Percentiles rank a stretch among this genome's conserved stretches.
Evolutionary conservation across 208 protist species (phyloP).

Genomic region (Leishmania major): DNA sequence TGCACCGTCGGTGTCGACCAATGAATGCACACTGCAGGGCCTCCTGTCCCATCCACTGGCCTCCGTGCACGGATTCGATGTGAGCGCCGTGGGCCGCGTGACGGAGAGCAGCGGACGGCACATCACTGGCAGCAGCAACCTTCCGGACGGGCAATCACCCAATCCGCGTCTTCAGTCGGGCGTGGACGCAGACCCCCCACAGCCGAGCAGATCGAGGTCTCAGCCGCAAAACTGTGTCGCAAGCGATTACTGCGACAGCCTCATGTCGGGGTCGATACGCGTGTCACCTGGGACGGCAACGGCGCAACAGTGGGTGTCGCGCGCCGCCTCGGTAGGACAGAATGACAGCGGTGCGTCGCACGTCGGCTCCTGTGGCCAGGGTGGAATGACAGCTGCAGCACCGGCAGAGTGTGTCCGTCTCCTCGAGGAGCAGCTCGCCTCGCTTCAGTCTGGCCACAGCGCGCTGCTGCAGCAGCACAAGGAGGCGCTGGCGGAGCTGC

Average conservation of each 20-base stretch:
- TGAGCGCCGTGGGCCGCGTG: background rate
- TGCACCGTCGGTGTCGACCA: background rate
- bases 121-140: background rate
- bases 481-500: slow-evolving; percentile 46
- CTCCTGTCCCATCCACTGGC: background rate
- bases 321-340: slow-evolving; percentile 6
- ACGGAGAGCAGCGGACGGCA: background rate
- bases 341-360: background rate
- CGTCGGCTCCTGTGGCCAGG: background rate
- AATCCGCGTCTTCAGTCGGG: slow-evolving; percentile 25
- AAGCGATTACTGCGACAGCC: background rate
- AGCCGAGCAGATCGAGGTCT: background rate
- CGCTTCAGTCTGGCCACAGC: slow-evolving; percentile 29
- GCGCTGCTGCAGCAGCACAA: slow-evolving; percentile 45
- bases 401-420: slow-evolving; percentile 32
- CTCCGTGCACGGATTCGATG: background rate
- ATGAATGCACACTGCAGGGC: background rate
- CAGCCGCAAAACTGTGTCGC: slow-evolving; percentile 3
- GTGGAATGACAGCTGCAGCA: slow-evolving; percentile 3
- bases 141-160: slow-evolving; percentile 21
- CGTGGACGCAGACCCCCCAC: background rate
- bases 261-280: background rate
- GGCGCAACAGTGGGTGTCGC: slow-evolving; percentile 20
- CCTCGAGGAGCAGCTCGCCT: slow-evolving; percentile 35
- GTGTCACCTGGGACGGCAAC: slow-evolving; percentile 12